Conservation (phyloP, 2,329 filamentous ascomycete species). For the Colletotrichum spaethianum region DNA sequence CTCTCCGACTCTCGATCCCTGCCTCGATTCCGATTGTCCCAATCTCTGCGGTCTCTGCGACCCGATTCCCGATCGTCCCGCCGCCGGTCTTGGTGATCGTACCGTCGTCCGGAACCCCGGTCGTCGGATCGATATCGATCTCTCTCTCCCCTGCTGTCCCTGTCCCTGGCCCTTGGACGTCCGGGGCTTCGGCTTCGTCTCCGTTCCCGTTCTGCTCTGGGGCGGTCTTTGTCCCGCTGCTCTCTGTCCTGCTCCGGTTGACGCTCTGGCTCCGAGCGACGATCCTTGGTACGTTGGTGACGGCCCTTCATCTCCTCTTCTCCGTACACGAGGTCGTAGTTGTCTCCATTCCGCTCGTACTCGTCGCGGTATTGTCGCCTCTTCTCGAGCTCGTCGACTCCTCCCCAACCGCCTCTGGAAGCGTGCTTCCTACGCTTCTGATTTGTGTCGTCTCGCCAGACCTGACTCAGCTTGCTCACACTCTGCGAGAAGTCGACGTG, state of each 20-base stretch:
- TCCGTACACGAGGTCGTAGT: constrained; percentile 87
- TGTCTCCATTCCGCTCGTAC: constrained; percentile 58
- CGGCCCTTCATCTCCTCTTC: constrained; percentile 75
- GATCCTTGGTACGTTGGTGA: constrained; percentile 57
- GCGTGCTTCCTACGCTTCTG: constrained; percentile 74
- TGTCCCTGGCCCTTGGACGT: constrained; percentile 36
- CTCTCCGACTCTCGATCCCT: constrained; percentile 50
- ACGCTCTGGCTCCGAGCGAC: constrained; percentile 30
- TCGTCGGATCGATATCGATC: constrained; percentile 39
- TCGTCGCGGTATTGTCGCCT: constrained; percentile 89
- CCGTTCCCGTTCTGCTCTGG: constrained; percentile 42
- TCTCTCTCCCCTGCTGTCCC: constrained; percentile 13
- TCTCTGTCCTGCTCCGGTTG: constrained; percentile 35
- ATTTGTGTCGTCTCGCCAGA: constrained; percentile 90
- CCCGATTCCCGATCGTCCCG: constrained; percentile 48
- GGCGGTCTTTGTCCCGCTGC: constrained; percentile 36
- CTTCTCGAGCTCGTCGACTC: constrained; percentile 89
- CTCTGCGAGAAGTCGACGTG: constrained; percentile 99
- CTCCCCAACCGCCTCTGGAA: constrained; percentile 86
- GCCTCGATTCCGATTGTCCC: constrained; percentile 49
- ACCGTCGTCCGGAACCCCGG: constrained; percentile 34
- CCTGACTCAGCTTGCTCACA: constrained; percentile 87
- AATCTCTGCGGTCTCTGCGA: constrained; percentile 53
- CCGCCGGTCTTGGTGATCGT: constrained; percentile 41
- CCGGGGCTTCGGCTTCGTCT: constrained; percentile 62